Conservation (phyloP, 176 grass and related monocot species). For the Oryza australiensis region DNA sequence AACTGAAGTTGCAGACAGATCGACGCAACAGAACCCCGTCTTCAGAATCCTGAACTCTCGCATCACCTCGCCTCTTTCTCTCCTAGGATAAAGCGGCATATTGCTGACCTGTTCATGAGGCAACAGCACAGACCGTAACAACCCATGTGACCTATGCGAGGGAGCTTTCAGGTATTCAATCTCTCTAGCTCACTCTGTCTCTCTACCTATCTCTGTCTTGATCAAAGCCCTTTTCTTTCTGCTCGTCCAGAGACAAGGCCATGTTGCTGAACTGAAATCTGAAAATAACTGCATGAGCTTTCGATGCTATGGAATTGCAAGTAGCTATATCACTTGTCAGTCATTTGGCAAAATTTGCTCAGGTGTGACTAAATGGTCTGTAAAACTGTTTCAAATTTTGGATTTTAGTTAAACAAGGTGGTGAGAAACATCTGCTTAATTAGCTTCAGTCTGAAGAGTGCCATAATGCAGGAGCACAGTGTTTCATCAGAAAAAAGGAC, state of each 20-base stretch:
- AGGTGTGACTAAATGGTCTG: not conserved
- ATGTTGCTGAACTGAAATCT: conserved; percentile 31
- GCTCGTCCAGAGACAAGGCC: conserved; percentile 24
- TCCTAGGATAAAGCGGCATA: conserved; percentile 36
- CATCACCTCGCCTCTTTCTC: conserved; percentile 10
- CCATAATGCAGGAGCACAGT: not conserved
- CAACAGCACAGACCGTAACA: conserved; percentile 39
- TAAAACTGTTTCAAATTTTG: not conserved
- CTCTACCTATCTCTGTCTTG: not conserved
- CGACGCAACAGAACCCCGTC: conserved; percentile 19
- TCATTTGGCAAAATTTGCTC: not conserved
- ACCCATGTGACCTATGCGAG: conserved; percentile 46
- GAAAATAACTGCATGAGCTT: conserved; percentile 6
- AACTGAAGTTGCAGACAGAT: conserved; percentile 11
- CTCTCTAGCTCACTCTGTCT: not conserved
- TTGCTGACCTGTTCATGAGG: conserved; percentile 38
- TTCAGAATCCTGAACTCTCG: conserved; percentile 17
- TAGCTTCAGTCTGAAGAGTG: not conserved
- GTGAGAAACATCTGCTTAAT: not conserved
- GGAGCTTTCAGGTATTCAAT: not conserved
- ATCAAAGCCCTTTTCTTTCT: not conserved
- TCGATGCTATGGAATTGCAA: not conserved
- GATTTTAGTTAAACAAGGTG: not conserved
- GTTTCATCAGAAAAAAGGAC: not conserved
- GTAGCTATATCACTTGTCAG: not conserved